Percentiles rank a stretch among this genome's conserved stretches.
These are phyloP conservation scores for Cryptosporidium meleagridis DNA, from an alignment of 169 alveolate species.

Conservation along the genomic window DNA sequence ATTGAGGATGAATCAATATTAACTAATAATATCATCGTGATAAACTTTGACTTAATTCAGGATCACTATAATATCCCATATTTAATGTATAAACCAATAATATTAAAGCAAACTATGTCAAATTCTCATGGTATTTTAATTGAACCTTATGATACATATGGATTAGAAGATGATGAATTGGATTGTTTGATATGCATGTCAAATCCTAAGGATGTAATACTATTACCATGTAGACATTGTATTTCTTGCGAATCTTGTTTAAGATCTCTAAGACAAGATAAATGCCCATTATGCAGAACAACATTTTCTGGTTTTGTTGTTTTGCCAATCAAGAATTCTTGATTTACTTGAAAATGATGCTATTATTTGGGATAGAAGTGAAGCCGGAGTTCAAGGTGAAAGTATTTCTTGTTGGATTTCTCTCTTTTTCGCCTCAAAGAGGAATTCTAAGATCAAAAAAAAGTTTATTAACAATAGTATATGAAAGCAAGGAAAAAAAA, in stretches of 20 bases:
- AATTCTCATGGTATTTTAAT: conserved; percentile 8
- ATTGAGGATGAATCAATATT: background rate
- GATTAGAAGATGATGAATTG: conserved; percentile 74
- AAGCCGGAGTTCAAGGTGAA: too few species aligned
- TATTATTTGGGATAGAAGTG: too few species aligned
- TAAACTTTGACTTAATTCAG: conserved; percentile 54
- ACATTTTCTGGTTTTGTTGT: conserved; percentile 77
- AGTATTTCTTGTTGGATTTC: too few species aligned
- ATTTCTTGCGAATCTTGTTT: conserved; percentile 76
- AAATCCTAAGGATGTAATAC: conserved; percentile 74
- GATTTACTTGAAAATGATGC: background rate
- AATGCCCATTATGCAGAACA: conserved; percentile 80
- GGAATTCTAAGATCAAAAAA: background rate
- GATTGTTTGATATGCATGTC: conserved; percentile 78
- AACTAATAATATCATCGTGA: background rate
- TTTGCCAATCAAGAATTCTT: conserved; percentile 75
- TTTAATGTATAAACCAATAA: conserved; percentile 50
- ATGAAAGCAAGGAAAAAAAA: too few species aligned
- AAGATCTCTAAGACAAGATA: conserved; percentile 79
- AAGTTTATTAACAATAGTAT: too few species aligned
- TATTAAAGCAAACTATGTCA: conserved; percentile 19
- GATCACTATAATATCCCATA: conserved; percentile 50
- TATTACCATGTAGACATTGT: conserved; percentile 73
- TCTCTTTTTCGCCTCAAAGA: background rate
- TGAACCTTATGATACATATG: conserved; percentile 67